Evolutionary conservation across 768 basidiomycete species (phyloP).

Genomic region (Boletus tylopilopsis): DNA sequence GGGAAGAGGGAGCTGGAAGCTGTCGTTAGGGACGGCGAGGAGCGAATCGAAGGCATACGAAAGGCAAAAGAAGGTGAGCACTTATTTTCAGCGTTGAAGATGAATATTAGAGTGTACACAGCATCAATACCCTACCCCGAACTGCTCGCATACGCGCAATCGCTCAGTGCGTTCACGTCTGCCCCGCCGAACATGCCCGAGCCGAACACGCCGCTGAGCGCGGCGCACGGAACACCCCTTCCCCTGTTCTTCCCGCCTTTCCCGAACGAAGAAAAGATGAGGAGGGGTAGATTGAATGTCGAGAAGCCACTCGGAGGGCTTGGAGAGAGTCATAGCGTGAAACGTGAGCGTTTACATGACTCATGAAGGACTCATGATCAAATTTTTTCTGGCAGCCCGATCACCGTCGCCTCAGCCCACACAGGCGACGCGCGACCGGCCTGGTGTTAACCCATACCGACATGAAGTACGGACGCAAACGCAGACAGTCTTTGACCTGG

Average conservation of each 20-base stretch:
- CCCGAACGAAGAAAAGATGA: constrained; percentile 90
- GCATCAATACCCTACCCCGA: constrained; percentile 81
- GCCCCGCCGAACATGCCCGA: constrained; percentile 88
- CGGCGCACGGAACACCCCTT: constrained; percentile 61
- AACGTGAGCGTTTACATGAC: constrained; percentile 44
- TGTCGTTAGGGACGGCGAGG: constrained; percentile 73
- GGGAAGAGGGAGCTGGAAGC: constrained; percentile 68
- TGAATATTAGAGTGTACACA: constrained; percentile 25
- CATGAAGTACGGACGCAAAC: constrained; percentile 62
- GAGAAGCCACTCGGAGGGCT: constrained; percentile 75
- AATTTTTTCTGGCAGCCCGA: constrained; percentile 44
- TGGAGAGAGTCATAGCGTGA: constrained; percentile 81
- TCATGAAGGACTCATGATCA: constrained; percentile 3
- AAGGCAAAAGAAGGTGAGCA: constrained; percentile 65
- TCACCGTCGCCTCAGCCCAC: constrained; percentile 56
- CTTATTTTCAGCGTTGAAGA: not conserved
- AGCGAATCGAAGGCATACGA: constrained; percentile 63
- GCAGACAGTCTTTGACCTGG: constrained; percentile 69
- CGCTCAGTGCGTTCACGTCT: constrained; percentile 80
- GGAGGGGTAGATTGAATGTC: constrained; percentile 72
- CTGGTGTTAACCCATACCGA: constrained; percentile 65
- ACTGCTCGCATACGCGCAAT: constrained; percentile 79
- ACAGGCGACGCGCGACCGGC: constrained; percentile 43
- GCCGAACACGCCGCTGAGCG: constrained; percentile 43
- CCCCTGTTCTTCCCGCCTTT: constrained; percentile 88